Evolutionary conservation across 305 asterid species (phyloP), one percentile per base, ranked within the genome.

Genomic region (Withania somnifera): DNA sequence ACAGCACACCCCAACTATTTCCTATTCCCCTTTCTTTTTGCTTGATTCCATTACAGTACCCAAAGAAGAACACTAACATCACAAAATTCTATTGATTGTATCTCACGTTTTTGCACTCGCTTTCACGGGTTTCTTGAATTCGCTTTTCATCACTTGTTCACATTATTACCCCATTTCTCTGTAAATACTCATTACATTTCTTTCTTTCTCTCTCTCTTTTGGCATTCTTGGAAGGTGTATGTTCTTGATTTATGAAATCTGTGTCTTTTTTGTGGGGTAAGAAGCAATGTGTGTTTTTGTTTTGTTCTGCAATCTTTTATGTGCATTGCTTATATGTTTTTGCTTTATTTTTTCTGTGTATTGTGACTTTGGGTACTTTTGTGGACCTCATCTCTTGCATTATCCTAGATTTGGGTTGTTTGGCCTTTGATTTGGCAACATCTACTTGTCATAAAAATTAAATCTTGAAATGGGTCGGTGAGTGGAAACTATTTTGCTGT

Each of bases 11-110:
- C 38, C 3, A 34, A 28, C 57, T 26, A 14, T 13, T 40, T 57
- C 5, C 7, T 51, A 28, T 61, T 26, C 40, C 61, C 42, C 56
- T 5, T 61, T 28, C 51, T 53, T 83, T 81, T 79, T 84, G 88
- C 60, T 87, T 63, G 85, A 90, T 88, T 89, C 90, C 81, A 78
- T 28, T 75, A 68, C 85, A 82, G 76, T 83, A 82, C 84, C 71
- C 73, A 15, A 63, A 87, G 14, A 36, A 40, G 1, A 22, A 9
- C 38, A 14, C 34, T 61, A 34, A 50, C 80, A 75, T 75, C 80
- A 75, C 61, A 11, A 75, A 36, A 50, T 50, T 50, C 45, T 38
- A 17, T 75, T 75, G 63, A 75, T 75, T 75, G 80, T 28, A 75
- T 75, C 45, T 75, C 60, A 50, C 57, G 47, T 17, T 50, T 73